These are phyloP conservation scores for Echria macrotheca DNA, from an alignment of 495 filamentous ascomycete genomes.

Conservation along the genomic window DNA sequence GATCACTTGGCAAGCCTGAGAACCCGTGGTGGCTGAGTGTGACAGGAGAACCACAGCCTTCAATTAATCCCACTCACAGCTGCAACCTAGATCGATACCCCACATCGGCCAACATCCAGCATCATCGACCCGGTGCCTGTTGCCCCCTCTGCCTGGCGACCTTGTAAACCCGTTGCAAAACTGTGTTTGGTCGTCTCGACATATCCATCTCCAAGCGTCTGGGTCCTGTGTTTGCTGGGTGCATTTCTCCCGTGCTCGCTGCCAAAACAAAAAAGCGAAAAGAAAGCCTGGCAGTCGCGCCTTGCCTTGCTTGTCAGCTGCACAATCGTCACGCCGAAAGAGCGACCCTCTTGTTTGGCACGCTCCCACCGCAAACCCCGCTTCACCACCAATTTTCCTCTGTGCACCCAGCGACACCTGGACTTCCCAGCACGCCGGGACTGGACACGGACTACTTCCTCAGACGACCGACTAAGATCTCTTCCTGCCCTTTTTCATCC, in stretches of 20 bases:
- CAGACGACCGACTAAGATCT: too few relatives aligned
- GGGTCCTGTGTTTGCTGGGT: too few relatives aligned
- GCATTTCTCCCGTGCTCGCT: too few relatives aligned
- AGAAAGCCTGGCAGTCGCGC: too few relatives aligned
- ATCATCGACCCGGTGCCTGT: too few relatives aligned
- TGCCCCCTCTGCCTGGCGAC: too few relatives aligned
- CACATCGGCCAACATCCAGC: background rate
- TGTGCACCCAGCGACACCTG: constrained; percentile 19
- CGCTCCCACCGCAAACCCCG: constrained; percentile 17
- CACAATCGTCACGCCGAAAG: constrained; percentile 20
- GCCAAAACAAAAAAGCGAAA: too few relatives aligned
- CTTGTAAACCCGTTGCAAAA: too few relatives aligned
- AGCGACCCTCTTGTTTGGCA: constrained; percentile 9
- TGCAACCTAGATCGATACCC: constrained; percentile 4
- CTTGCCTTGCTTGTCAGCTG: constrained; percentile 21
- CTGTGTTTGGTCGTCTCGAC: too few relatives aligned
- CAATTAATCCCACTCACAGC: constrained; percentile 5
- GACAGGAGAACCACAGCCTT: background rate
- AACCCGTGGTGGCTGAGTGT: background rate
- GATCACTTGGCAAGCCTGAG: background rate
- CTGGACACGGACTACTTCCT: too few relatives aligned
- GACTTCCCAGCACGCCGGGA: constrained; percentile 11
- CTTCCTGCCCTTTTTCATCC: too few relatives aligned
- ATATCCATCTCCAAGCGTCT: too few relatives aligned
- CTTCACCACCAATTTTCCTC: constrained; percentile 25